These are phyloP conservation scores for Leptographium procerum DNA, from an alignment of 2,329 filamentous ascomycete species.

Conservation along the genomic window DNA sequence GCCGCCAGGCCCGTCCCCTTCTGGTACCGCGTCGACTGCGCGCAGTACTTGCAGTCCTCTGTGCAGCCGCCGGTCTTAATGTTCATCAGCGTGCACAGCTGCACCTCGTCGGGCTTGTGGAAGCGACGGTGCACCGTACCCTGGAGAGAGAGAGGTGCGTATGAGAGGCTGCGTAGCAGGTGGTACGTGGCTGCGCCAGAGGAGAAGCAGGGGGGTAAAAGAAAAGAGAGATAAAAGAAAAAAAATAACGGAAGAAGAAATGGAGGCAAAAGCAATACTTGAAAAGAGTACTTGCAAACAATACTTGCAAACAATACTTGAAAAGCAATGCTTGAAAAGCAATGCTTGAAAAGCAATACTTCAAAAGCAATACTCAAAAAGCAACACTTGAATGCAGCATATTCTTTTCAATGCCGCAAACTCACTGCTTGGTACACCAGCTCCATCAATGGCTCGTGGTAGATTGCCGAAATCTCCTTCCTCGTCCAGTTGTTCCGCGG, in stretches of 20 bases:
- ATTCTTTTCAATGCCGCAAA: constrained; percentile 9
- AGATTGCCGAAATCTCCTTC: constrained; percentile 71
- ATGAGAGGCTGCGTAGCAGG: not conserved
- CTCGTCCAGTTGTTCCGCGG: constrained; percentile 68
- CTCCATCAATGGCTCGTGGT: constrained; percentile 71
- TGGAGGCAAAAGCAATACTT: not conserved
- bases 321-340: not conserved
- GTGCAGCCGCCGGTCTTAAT: constrained; percentile 91
- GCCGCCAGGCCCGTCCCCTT: constrained; percentile 69
- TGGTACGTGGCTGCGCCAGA: not conserved
- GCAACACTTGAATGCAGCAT: too few relatives aligned
- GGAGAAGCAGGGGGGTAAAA: constrained; percentile 2
- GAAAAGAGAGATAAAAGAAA: not conserved
- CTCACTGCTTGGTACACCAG: constrained; percentile 62
- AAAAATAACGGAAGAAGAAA: constrained; percentile 16
- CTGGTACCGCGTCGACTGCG: constrained; percentile 71
- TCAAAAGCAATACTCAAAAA: not conserved
- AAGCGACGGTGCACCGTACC: constrained; percentile 71
- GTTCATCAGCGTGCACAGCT: constrained; percentile 92
- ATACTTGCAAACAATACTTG: too few relatives aligned
- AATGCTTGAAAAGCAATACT: not conserved
- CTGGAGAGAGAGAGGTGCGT: constrained; percentile 28
- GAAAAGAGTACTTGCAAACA: too few relatives aligned
- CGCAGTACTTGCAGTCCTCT: constrained; percentile 89
- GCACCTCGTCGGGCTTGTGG: constrained; percentile 72